Conservation (phyloP, 345 rosid species). For the Schrenkiella parvula region DNA sequence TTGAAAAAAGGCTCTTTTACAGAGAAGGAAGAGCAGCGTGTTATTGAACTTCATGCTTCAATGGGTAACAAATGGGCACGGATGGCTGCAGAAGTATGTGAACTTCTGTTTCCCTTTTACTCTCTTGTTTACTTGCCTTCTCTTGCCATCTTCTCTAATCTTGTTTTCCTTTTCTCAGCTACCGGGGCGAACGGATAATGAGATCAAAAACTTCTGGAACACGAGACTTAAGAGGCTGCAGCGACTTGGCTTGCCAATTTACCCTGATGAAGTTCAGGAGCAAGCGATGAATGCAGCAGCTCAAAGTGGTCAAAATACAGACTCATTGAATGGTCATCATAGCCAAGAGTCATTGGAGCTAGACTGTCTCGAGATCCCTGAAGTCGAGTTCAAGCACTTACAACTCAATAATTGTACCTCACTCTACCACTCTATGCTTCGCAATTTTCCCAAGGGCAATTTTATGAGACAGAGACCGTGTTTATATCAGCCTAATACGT, state of each 20-base stretch:
- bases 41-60: constrained; percentile 50
- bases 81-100: constrained; percentile 51
- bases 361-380: constrained; percentile 47
- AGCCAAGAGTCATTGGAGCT: constrained; percentile 35
- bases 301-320: constrained; percentile 31
- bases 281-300: constrained; percentile 37
- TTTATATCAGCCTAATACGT: constrained; percentile 6
- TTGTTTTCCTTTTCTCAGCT: constrained; percentile 33
- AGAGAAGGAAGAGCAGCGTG: constrained; percentile 42
- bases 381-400: constrained; percentile 40
- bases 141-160: neutral
- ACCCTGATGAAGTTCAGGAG: constrained; percentile 50
- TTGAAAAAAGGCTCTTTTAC: constrained; percentile 55
- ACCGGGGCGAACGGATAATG: constrained; percentile 74
- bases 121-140: neutral
- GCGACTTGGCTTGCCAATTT: constrained; percentile 53
- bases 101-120: neutral
- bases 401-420: constrained; percentile 16
- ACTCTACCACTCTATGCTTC: constrained; percentile 3
- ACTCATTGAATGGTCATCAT: constrained; percentile 27
- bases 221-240: constrained; percentile 57
- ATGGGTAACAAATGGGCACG: constrained; percentile 59
- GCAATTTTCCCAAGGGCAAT: neutral
- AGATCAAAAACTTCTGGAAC: constrained; percentile 75
- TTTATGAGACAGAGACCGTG: neutral